phyloP scores from a whole-genome alignment of 2,329 filamentous ascomycete species.

The Calonectria hawksworthii region DNA sequence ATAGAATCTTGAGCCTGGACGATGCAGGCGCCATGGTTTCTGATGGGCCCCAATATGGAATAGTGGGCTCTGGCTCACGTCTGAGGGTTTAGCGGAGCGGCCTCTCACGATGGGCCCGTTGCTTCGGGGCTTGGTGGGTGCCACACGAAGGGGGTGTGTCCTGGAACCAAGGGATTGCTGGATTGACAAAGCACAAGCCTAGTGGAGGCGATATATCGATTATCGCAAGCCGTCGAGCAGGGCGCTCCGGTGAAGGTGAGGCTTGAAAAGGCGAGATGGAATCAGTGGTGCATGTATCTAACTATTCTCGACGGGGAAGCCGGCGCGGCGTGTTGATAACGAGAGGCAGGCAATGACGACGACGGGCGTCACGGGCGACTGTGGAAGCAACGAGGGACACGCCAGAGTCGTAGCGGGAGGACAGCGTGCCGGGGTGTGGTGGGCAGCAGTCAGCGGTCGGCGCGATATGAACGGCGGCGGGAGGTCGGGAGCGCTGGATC shows the following conservation, averaged over 20 bases:
- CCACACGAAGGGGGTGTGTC: conserved; percentile 48
- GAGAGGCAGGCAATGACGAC: conserved; percentile 29
- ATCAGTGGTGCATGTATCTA: conserved; percentile 45
- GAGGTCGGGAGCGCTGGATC: conserved; percentile 27
- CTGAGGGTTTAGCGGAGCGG: conserved; percentile 49
- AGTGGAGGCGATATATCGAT: conserved; percentile 37
- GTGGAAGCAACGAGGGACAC: conserved; percentile 43
- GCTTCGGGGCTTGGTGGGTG: conserved; percentile 47
- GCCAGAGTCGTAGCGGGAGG: conserved; percentile 43
- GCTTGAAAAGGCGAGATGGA: conserved; percentile 22
- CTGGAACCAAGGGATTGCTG: conserved; percentile 34
- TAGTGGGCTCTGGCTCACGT: conserved; percentile 50
- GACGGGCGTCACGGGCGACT: conserved; percentile 36
- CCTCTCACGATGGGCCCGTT: conserved; percentile 52
- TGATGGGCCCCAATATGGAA: conserved; percentile 50
- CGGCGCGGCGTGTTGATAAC: conserved; percentile 34
- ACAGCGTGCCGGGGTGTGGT: conserved; percentile 43
- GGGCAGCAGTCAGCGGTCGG: conserved; percentile 31
- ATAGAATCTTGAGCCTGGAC: conserved; percentile 72
- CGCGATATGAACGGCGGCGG: conserved; percentile 40
- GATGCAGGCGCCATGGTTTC: conserved; percentile 71
- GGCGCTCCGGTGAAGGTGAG: conserved; percentile 24
- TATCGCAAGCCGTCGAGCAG: conserved; percentile 36
- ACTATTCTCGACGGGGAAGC: conserved; percentile 32
- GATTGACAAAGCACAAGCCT: conserved; percentile 33